Percentiles rank a stretch among this genome's conserved stretches.
Conservation (phyloP, 2,329 filamentous ascomycete genomes). For the Phialophora macrospora region DNA sequence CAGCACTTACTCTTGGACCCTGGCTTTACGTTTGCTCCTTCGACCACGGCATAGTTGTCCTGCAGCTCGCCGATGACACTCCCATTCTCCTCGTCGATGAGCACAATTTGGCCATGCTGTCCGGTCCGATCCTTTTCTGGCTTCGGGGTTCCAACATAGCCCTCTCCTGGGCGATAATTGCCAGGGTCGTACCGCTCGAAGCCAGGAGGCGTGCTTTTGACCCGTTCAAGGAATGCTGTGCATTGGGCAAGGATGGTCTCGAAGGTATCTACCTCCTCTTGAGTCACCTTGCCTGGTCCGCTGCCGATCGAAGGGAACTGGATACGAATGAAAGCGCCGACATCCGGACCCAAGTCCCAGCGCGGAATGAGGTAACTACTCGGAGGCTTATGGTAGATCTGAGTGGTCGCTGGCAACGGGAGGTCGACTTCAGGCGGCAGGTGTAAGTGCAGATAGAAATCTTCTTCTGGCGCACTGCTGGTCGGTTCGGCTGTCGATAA, state of each 20-base stretch:
- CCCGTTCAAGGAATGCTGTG: conserved; percentile 89
- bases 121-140: conserved; percentile 40
- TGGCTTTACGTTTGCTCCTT: conserved; percentile 73
- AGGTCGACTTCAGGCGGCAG: conserved; percentile 93
- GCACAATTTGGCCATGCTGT: conserved; percentile 77
- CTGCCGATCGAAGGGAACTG: conserved; percentile 80
- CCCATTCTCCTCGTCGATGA: conserved; percentile 94
- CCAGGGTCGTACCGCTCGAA: conserved; percentile 74
- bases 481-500: conserved; percentile 62
- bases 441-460: conserved; percentile 96
- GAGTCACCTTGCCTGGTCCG: conserved; percentile 67
- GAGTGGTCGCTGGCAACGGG: conserved; percentile 89
- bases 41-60: conserved; percentile 78
- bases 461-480: conserved; percentile 69
- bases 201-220: conserved; percentile 61
- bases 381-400: conserved; percentile 95
- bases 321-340: conserved; percentile 88
- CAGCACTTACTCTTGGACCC: conserved; percentile 79
- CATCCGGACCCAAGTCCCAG: conserved; percentile 88
- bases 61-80: conserved; percentile 91
- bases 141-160: conserved; percentile 61
- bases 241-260: conserved; percentile 98
- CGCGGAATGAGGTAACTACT: conserved; percentile 91
- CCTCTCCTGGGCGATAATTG: conserved; percentile 78
- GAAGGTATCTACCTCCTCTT: conserved; percentile 94